Evolutionary conservation across 306 rosid genomes (phyloP).

Genomic region (Quercus robur): DNA sequence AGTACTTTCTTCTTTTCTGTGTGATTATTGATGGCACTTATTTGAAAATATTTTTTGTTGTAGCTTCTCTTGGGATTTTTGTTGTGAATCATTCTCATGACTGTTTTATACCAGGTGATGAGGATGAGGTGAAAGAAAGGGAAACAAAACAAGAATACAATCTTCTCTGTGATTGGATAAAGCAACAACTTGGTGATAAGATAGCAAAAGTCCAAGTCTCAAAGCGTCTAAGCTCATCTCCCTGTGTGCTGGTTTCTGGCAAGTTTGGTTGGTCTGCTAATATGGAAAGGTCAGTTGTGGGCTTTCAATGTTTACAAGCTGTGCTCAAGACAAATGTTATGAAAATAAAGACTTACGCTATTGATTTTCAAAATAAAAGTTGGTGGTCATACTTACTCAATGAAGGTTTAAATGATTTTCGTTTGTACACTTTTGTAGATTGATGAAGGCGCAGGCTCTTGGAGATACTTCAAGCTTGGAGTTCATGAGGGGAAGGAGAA

Average conservation of each 20-base stretch:
- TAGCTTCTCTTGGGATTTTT: slow-evolving; percentile 1
- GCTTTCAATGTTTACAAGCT: neutral
- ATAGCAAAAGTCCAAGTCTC: slow-evolving; percentile 96
- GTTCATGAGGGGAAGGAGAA: slow-evolving; percentile 98
- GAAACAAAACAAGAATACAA: slow-evolving; percentile 76
- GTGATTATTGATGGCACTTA: neutral
- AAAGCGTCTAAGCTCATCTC: slow-evolving; percentile 95
- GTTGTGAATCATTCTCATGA: slow-evolving; percentile 1
- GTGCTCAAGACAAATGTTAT: neutral
- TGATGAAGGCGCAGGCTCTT: slow-evolving; percentile 99
- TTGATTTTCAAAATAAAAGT: neutral
- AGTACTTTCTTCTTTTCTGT: slow-evolving; percentile 15
- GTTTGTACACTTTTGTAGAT: slow-evolving; percentile 40
- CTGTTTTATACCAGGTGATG: slow-evolving; percentile 64
- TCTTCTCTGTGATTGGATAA: slow-evolving; percentile 95
- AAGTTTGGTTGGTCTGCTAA: slow-evolving; percentile 99
- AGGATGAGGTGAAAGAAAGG: slow-evolving; percentile 89
- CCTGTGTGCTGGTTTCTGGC: slow-evolving; percentile 99
- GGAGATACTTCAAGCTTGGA: slow-evolving; percentile 93
- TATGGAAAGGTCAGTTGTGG: slow-evolving; percentile 81
- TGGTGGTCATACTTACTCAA: neutral
- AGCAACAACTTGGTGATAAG: slow-evolving; percentile 94
- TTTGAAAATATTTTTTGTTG: neutral
- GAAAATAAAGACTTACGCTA: neutral
- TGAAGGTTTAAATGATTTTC: neutral